phyloP scores from a whole-genome alignment of 169 alveolate genomes.

The Cryptosporidium sp. region DNA sequence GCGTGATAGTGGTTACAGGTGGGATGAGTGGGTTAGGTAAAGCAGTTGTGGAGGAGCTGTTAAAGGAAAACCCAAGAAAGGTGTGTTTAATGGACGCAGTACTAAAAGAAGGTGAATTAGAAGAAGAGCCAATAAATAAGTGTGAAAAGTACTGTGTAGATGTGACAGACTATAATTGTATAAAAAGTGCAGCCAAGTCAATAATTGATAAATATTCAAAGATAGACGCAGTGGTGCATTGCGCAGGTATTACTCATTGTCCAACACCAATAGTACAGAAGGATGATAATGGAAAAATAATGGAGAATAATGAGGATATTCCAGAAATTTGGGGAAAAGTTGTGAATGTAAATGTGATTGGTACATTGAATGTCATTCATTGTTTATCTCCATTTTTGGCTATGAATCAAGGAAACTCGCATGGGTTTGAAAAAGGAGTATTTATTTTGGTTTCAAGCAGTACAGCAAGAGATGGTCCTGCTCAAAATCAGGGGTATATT shows the following conservation, averaged over 20 bases:
- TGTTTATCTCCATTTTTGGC: slow-evolving; percentile 54
- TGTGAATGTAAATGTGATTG: slow-evolving; percentile 32
- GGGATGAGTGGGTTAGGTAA: slow-evolving; percentile 64
- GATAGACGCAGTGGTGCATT: slow-evolving; percentile 55
- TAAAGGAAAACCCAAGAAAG: slow-evolving; percentile 29
- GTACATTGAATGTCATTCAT: slow-evolving; percentile 53
- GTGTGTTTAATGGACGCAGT: slow-evolving; percentile 52
- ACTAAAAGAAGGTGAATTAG: neutral
- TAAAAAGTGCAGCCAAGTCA: slow-evolving; percentile 14
- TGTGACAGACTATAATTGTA: slow-evolving; percentile 32
- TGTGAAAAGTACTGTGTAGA: slow-evolving; percentile 7
- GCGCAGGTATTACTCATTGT: slow-evolving; percentile 74
- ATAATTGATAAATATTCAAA: slow-evolving; percentile 20
- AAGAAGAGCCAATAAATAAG: neutral
- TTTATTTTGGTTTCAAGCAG: slow-evolving; percentile 57
- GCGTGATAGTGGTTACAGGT: slow-evolving; percentile 45
- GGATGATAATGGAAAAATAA: slow-evolving; percentile 35
- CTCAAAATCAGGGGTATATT: slow-evolving; percentile 61
- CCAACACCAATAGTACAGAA: slow-evolving; percentile 66
- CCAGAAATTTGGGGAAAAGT: slow-evolving; percentile 74
- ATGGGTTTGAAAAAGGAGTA: slow-evolving; percentile 58
- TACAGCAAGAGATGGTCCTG: slow-evolving; percentile 62
- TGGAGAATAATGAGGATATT: slow-evolving; percentile 60
- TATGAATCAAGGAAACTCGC: slow-evolving; percentile 29
- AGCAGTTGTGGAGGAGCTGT: slow-evolving; percentile 24